Evolutionary conservation across 2,329 filamentous ascomycete species (phyloP), one percentile per base, ranked within the genome.

Genomic region (Xylaria sp.): DNA sequence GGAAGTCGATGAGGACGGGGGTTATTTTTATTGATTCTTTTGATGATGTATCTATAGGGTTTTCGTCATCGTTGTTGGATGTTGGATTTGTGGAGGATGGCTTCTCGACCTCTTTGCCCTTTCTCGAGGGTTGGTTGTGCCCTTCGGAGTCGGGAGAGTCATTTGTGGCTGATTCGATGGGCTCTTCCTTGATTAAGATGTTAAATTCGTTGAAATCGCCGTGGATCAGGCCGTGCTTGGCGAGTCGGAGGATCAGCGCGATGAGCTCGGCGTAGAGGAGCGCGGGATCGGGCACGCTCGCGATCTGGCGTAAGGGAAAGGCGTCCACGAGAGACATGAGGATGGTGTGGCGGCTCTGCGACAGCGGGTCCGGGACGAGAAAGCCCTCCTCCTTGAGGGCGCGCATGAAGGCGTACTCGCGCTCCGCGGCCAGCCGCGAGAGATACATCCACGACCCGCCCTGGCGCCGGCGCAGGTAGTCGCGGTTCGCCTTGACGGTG

Each of bases 151-250:
- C 75, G 4, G 40, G 13, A 40, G 60, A 18, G 10, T 53, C 69
- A 9, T 35, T 6, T 0, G 25, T 3, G 6, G 50, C n/a, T 2
- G 51, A 12, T 21, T 64, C 29, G 35, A 67, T 16, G 29, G 65
- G 77, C 64, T 85, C 88, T 79, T 98, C 95, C 78, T 96, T 93
- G 79, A 99, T 90, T 40, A 99, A 84, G 72, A 99, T 95, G 80
- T 99, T 99, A 86, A 99, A 99, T 81, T 99, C 97, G 83, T 99
- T 99, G 84, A 97, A 99, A 79, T 99, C 96, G 70, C 96, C 96
- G 78, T 99, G 96, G 70, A 99, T 99, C 57, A 99, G 84, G 6
- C 96, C 96, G 74, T 94, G 90, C 70, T 89, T 89, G 5, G 96
- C 95, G 48, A 99, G 85, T 32, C 90, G 88, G 51, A 99, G 84